Evolutionary conservation across 768 basidiomycete species (phyloP).

Genomic region (Amanita rimosa): DNA sequence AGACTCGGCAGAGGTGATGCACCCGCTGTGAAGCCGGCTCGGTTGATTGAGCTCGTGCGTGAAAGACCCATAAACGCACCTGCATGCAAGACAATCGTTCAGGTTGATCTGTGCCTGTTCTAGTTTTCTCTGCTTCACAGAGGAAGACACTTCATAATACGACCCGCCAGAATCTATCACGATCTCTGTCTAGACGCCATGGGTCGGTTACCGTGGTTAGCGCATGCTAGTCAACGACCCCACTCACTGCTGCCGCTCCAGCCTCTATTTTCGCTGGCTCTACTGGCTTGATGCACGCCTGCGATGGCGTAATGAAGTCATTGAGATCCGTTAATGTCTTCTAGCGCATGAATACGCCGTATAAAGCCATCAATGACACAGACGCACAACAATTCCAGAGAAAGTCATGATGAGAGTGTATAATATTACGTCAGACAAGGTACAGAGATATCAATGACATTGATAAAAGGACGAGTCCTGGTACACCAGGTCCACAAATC

Average conservation of each 20-base stretch:
- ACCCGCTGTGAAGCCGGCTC: slow-evolving; percentile 48
- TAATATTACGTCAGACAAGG: neutral
- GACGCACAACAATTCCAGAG: slow-evolving; percentile 70
- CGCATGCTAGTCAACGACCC: slow-evolving; percentile 6
- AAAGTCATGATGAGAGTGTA: slow-evolving; percentile 51
- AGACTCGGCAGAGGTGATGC: slow-evolving; percentile 97
- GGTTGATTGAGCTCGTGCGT: neutral
- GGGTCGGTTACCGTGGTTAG: neutral
- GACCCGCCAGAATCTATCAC: slow-evolving; percentile 73
- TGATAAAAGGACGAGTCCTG: neutral
- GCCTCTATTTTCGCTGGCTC: slow-evolving; percentile 27
- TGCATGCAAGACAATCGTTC: slow-evolving; percentile 97
- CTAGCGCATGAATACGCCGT: neutral
- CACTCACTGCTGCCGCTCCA: slow-evolving; percentile 24
- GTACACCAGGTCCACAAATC: neutral
- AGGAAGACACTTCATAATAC: slow-evolving; percentile 72
- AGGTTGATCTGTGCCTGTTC: slow-evolving; percentile 92
- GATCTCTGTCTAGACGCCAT: slow-evolving; percentile 69
- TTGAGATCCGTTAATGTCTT: slow-evolving; percentile 73
- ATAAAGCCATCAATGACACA: slow-evolving; percentile 7
- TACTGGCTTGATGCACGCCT: slow-evolving; percentile 96
- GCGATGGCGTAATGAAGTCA: slow-evolving; percentile 93
- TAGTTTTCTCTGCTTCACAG: slow-evolving; percentile 41
- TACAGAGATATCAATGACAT: neutral
- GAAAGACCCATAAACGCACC: slow-evolving; percentile 35